Evolutionary conservation across 2,329 filamentous ascomycete species (phyloP), one percentile per base, ranked within the genome.

Genomic region (Orbilia ellipsospora): DNA sequence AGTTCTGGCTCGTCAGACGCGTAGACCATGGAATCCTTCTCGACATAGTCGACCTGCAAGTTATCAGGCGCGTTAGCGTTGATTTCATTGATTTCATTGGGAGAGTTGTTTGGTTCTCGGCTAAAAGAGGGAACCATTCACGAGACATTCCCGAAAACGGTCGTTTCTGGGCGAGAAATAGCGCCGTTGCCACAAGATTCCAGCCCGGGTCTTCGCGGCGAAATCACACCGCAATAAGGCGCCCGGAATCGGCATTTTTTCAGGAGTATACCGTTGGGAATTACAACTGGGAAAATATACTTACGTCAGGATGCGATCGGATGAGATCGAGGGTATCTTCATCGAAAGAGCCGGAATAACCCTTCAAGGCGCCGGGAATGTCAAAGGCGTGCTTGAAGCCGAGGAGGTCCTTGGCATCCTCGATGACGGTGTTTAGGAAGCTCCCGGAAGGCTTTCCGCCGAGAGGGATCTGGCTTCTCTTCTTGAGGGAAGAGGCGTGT

Each of bases 321-420:
- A 99, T 92, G 85, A 94, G 87, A 87, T 98, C 94, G 81, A 99
- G 94, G 81, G 92, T 88, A 78, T 90, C 88, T 80, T 97, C 93
- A 83, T 97, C 92, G 83, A 99, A 99, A 85, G 98, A 93, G 79
- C 95, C 95, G 45, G 95, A 90, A 84, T 99, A 99, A 80, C 95
- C 95, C 81, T 95, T 85, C 84, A 99, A 90, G 78, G 87, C 87
- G 61, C 88, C 89, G 81, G 91, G 92, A 80, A 99, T 93, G 85
- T 96, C 93, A 87, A 95, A 97, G 78, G 93, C 97, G 87, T 98
- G 94, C 89, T 96, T 97, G 81, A 99, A 85, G 80, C 95, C 95
- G 77, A 88, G 86, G 83, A 94, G 96, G 81, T 70, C 78, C 60
- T 78, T 68, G 57, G 77, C 75, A 18, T 74, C 73, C 15, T 77